phyloP scores from a whole-genome alignment of 2,329 filamentous ascomycete species.

The Herpotrichia juniperi region DNA sequence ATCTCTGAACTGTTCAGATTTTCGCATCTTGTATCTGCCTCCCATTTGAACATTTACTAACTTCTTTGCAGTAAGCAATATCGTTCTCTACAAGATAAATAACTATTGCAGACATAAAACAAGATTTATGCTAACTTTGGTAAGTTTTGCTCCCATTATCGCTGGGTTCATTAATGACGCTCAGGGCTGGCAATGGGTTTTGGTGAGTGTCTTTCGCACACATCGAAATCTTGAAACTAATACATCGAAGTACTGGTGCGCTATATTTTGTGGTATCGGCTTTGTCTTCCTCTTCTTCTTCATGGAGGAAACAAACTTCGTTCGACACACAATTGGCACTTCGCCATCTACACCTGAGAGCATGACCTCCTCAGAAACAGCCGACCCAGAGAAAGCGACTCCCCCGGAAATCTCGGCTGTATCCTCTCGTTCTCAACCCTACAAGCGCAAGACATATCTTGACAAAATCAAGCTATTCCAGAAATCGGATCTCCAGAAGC shows the following conservation, averaged over 20 bases:
- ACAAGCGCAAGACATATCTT: conserved; percentile 34
- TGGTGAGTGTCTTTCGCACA: conserved; percentile 10
- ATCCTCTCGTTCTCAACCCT: not conserved
- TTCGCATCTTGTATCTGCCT: no score
- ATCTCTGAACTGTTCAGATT: no score
- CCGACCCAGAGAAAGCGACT: conserved; percentile 2
- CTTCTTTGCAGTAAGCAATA: no score
- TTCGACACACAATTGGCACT: conserved; percentile 38
- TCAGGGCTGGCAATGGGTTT: conserved; percentile 44
- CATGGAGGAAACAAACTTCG: conserved; percentile 66
- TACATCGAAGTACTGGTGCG: conserved; percentile 54
- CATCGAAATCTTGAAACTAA: not conserved
- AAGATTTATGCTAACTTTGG: no score
- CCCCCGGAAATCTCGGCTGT: not conserved
- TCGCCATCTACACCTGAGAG: not conserved
- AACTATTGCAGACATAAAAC: no score
- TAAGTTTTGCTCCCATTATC: conserved; percentile 44
- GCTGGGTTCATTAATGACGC: conserved; percentile 44
- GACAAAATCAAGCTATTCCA: conserved; percentile 41
- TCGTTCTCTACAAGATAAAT: no score
- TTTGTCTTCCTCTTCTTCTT: conserved; percentile 63
- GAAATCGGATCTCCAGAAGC: conserved; percentile 33
- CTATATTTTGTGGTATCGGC: conserved; percentile 58
- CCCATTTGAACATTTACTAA: no score
- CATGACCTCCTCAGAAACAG: not conserved